Evolutionary conservation across 331 rosid genomes (phyloP).

Genomic region (Quercus phellos): DNA sequence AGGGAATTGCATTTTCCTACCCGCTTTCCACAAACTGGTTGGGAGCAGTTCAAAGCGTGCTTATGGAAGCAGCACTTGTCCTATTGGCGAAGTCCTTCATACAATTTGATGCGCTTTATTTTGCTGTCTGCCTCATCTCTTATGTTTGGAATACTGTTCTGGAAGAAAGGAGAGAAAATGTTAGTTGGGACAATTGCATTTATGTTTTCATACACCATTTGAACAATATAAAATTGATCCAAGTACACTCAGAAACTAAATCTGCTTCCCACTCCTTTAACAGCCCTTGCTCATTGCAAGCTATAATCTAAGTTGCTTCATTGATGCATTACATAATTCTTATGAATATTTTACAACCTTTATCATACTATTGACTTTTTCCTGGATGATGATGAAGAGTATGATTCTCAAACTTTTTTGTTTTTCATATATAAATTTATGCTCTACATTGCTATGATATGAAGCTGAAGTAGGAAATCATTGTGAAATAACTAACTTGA

Average conservation of each 20-base stretch:
- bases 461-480: background rate
- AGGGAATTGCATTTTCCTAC: constrained; percentile 61
- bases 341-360: too few species aligned
- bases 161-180: constrained; percentile 73
- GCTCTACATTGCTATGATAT: background rate
- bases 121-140: constrained; percentile 54
- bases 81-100: constrained; percentile 86
- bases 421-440: background rate
- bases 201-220: background rate
- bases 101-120: constrained; percentile 58
- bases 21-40: constrained; percentile 54
- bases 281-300: too few species aligned
- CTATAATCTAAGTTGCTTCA: too few species aligned
- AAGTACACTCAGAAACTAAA: too few species aligned
- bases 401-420: too few species aligned
- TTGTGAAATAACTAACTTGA: background rate
- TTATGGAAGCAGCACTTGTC: constrained; percentile 88
- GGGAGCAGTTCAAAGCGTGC: constrained; percentile 82
- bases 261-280: too few species aligned
- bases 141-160: constrained; percentile 62
- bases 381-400: too few species aligned
- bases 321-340: too few species aligned
- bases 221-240: too few species aligned
- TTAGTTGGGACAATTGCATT: constrained; percentile 19
- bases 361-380: too few species aligned